Base-by-base conservation (phyloP, 306 rosid species). In the Begonia fuchsioides region DNA sequence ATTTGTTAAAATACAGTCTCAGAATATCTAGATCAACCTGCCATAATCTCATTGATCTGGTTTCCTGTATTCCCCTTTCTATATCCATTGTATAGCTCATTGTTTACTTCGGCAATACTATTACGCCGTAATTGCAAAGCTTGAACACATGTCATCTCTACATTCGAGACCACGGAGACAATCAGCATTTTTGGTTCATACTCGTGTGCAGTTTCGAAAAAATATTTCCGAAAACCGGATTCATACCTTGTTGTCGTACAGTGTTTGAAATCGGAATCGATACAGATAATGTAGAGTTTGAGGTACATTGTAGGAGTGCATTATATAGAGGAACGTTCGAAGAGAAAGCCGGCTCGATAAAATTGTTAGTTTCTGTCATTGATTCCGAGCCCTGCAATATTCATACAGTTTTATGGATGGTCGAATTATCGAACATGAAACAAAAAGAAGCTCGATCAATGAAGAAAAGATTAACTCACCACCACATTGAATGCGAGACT, bases 281-380 rank as follows among this genome's bases (percentile, higher is more conserved):
- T 73, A 74, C 12, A 64, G 86, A 56, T 55, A 64, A 62, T 17
- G 77, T 50, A 64, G 76, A 46, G 75, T 76, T 75, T 52, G 49
- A 52, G 12, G 68, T 3, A 72, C 96, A 83, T 52, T 72, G 93
- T 17, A 41, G 67, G 57, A 74, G 93, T 49, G 83, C 65, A 69
- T 60, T 65, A 61, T 83, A 78, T 39, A 88, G 12, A 20, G 95
- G 94, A 61, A 54, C 72, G 56, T 45, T 72, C 8, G 83, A 83
- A 68, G 56, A 56, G 75, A 80, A 88, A 66, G 95, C 86, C 38
- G 96, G 73, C 47, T 88, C 96, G 40, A 83, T 82, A 66, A 83
- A 76, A 76, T 80, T 80, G 76, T 51, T 53, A 59, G 9, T 0
- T 19, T 71, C 54, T 35, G 97, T 54, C 76, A 13, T 38, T 13